Evolutionary conservation across 1,284 basidiomycete species (phyloP), one percentile per base, ranked within the genome.

Genomic region (Pseudozyma flocculosa): DNA sequence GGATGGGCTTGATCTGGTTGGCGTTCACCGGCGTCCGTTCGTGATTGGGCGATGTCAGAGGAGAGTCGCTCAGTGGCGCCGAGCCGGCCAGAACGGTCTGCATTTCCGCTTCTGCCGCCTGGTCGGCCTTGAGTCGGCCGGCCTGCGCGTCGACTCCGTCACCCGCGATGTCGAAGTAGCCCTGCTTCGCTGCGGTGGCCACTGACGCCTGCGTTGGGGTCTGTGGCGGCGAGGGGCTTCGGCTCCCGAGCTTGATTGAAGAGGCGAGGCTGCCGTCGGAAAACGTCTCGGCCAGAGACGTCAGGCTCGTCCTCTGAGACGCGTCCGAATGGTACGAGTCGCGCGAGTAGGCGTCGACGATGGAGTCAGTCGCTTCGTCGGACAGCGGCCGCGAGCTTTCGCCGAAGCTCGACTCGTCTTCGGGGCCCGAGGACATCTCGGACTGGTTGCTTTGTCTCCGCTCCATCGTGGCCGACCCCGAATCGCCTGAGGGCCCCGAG

Each of bases 301-400:
- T 72, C 24, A 70, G 34, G 39, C 70, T 72, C 15, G 67, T 72
- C 5, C 70, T 42, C 26, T 72, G 71, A 23, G 67, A 68, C 2
- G 39, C 51, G 26, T 73, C 71, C 32, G 66, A 69, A 3, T 70
- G 54, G 48, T 61, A 70, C 43, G 70, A 73, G 41, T 72, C 64
- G 8, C 69, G 49, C 23, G 65, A 67, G 37, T 72, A 70, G 15
- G 67, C 63, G 21, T 72, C 71, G 8, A 72, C 50, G 29, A 72
- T 70, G 18, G 67, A 70, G 15, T 72, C 71, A 21, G 67, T 60
- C 8, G 62, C 59, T 30, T 69, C 71, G 14, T 71, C 68, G 22
- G 71, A 73, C 3, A 56, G 38, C 10, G 60, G 52, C 21, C 62
- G 57, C 13, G 62, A 63, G 29, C 44, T 54, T 18, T 60, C 57